Evolutionary conservation across 768 basidiomycete genomes (phyloP), one percentile per base, ranked within the genome.

Genomic region (Megacollybia marginata): DNA sequence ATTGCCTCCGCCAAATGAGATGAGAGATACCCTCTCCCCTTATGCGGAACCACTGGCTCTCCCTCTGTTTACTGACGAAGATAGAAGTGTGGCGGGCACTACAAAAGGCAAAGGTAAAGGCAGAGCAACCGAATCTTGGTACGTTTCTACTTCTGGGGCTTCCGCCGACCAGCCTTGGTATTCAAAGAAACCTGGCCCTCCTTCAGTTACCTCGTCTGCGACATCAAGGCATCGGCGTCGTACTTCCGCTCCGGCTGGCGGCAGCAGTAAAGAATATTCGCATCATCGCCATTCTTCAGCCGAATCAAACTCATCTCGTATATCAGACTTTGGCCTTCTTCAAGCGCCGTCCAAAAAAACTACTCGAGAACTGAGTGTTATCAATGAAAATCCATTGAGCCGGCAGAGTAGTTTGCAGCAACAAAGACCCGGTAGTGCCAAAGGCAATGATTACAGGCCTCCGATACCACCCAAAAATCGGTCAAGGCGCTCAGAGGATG

Each of bases 1-100:
- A 1, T 33, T 58, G 2, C 57, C 57, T n/a, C 55, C 57, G 2
- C 55, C 57, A 38, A 49, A 50, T 46, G 48, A 48, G 47, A 51
- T 58, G 15, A 13, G 23, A 16, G 28, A 9, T 13, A 5, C 23
- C n/a, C 15, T 23, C 23, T 31, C 44, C n/a, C n/a, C 44, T 16
- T 31, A 15, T 16, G 44, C 13, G 13, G 13, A 40, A 40, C 8
- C 38, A 40, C 19, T 19, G n/a, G 13, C n/a, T 44, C n/a, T 31
- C 5, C 15, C n/a, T 13, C 38, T 5, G 18, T 10, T 44, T 11
- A 4, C 44, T 16, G 18, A 44, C 5, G 44, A 44, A 13, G 23
- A 44, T 44, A n/a, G 44, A 15, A 40, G 38, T 18, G 18, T 40
- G 18, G 13, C 38, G 13, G 38, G 38, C 13, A 40, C 15, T 40